Evolutionary conservation across 2,329 filamentous ascomycete genomes (phyloP).

Genomic region (Diaporthe sp.): DNA sequence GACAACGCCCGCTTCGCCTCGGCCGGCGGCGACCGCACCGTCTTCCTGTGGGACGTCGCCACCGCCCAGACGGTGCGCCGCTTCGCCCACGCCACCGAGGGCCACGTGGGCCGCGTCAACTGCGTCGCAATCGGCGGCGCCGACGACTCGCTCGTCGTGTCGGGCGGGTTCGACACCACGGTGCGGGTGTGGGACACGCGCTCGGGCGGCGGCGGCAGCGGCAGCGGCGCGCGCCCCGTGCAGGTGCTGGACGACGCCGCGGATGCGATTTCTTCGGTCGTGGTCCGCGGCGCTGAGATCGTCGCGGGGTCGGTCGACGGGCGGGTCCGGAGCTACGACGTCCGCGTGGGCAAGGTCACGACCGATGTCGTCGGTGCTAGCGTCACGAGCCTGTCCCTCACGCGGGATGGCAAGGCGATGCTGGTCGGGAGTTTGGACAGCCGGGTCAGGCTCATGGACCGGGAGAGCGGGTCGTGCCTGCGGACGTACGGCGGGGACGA

Average conservation of each 20-base stretch:
- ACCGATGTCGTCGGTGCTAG: conserved; percentile 78
- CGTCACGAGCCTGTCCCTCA: conserved; percentile 83
- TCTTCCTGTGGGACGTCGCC: conserved; percentile 95
- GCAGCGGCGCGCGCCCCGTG: conserved; percentile 70
- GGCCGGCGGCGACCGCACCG: conserved; percentile 89
- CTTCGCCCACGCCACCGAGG: conserved; percentile 70
- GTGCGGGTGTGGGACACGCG: conserved; percentile 83
- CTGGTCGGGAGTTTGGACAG: conserved; percentile 84
- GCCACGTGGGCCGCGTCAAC: conserved; percentile 82
- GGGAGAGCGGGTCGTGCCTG: conserved; percentile 79
- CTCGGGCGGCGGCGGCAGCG: conserved; percentile 55
- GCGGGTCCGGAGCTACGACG: conserved; percentile 83
- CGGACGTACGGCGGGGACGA: conserved; percentile 73
- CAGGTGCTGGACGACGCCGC: conserved; percentile 81
- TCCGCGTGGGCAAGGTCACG: conserved; percentile 79
- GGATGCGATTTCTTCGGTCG: conserved; percentile 74
- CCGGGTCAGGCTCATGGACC: conserved; percentile 84
- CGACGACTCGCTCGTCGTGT: conserved; percentile 79
- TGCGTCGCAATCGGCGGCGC: conserved; percentile 84
- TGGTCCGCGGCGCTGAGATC: conserved; percentile 69
- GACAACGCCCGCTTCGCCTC: conserved; percentile 90
- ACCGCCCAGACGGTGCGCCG: conserved; percentile 83
- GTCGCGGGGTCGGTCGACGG: conserved; percentile 88
- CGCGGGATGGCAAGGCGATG: conserved; percentile 80
- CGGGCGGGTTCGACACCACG: conserved; percentile 80